Conservation (phyloP, 1,139 yeast genomes). For the Blastobotrys indianensis region DNA sequence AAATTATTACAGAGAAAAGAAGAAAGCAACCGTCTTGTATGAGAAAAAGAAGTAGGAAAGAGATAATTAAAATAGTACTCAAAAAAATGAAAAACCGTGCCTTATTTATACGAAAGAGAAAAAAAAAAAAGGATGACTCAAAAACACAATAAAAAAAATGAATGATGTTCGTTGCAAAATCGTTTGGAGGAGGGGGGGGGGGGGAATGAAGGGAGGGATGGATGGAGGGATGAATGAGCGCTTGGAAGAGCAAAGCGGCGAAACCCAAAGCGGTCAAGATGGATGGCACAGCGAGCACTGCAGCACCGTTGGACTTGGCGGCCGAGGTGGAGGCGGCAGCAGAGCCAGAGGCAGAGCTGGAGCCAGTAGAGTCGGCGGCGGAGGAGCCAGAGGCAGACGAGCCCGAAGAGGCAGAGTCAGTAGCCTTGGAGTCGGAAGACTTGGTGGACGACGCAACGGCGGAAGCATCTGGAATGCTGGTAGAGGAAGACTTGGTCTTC, state of each 20-base stretch:
- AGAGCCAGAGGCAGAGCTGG: conserved; percentile 11
- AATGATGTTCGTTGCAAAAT: background rate
- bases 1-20: background rate
- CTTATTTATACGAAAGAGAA: background rate
- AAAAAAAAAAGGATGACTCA: background rate
- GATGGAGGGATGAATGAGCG: background rate
- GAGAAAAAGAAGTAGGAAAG: background rate
- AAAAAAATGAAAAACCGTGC: background rate
- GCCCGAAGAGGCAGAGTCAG: conserved; percentile 13
- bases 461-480: conserved; percentile 13
- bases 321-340: conserved; percentile 14
- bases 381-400: conserved; percentile 3
- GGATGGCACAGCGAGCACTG: conserved; percentile 6
- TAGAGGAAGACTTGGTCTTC: conserved; percentile 10
- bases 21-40: background rate
- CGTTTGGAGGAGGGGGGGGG: background rate
- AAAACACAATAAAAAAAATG: conserved; percentile 2
- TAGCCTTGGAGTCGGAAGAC: conserved; percentile 10
- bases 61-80: background rate
- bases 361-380: conserved; percentile 9
- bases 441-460: conserved; percentile 12
- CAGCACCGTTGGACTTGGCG: conserved; percentile 12
- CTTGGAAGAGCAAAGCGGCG: conserved; percentile 6
- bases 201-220: background rate
- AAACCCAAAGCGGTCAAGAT: conserved; percentile 8